Conservation (phyloP, 495 filamentous ascomycete genomes). For the Aspergillus ellipticus region DNA sequence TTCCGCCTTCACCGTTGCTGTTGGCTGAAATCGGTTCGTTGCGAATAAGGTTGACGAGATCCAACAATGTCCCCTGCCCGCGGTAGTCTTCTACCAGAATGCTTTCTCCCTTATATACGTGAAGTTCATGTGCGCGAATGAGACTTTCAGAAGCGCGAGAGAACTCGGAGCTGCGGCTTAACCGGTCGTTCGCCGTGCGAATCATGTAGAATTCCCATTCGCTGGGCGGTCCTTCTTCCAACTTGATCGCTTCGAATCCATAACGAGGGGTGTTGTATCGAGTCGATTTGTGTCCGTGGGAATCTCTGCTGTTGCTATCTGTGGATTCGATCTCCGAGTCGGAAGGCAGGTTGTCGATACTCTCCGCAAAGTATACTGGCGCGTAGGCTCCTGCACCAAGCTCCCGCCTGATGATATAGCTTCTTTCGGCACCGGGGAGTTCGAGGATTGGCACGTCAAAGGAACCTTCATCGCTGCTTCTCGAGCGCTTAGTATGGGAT, state of each 20-base stretch:
- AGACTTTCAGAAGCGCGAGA: constrained; percentile 67
- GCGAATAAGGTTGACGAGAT: constrained; percentile 83
- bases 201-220: constrained; percentile 98
- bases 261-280: constrained; percentile 37
- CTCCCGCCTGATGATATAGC: constrained; percentile 79
- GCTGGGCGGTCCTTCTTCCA: constrained; percentile 77
- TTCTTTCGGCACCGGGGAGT: constrained; percentile 55
- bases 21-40: constrained; percentile 51
- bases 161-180: constrained; percentile 45
- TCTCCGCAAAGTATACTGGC: constrained; percentile 87
- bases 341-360: constrained; percentile 43
- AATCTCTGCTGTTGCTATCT: constrained; percentile 19
- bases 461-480: constrained; percentile 46
- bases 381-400: constrained; percentile 92
- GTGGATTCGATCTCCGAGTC: constrained; percentile 47
- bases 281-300: constrained; percentile 14
- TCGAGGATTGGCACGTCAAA: constrained; percentile 64
- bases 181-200: constrained; percentile 68
- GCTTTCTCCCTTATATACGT: constrained; percentile 79
- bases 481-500: constrained; percentile 55
- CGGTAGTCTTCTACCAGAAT: constrained; percentile 86
- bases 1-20: constrained; percentile 52
- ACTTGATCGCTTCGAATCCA: constrained; percentile 80
- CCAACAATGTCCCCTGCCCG: constrained; percentile 86
- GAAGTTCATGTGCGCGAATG: constrained; percentile 78